A percentile compares a stretch with the other conserved stretches of the same genome.
Evolutionary conservation across 345 rosid genomes (phyloP).

Genomic region (Anastatica hierochuntica): DNA sequence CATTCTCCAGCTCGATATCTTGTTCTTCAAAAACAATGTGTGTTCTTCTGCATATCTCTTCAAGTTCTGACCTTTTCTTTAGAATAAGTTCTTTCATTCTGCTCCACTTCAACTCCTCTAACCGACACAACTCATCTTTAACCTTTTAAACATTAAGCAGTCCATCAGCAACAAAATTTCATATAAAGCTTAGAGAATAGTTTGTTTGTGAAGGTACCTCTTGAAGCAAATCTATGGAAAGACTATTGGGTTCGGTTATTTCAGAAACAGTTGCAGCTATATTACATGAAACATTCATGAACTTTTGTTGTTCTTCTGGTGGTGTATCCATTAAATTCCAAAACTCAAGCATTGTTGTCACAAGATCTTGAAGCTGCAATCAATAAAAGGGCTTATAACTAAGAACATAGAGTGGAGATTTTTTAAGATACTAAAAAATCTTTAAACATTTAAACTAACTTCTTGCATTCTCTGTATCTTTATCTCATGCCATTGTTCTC

Average conservation of each 20-base stretch:
- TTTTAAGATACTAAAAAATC: background rate
- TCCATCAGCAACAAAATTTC: too few relatives aligned
- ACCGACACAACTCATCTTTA: conserved; percentile 63
- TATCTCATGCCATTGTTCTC: conserved; percentile 42
- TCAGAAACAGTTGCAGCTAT: conserved; percentile 92
- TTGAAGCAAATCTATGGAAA: conserved; percentile 58
- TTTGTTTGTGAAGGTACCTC: too few relatives aligned
- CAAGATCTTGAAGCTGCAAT: conserved; percentile 92
- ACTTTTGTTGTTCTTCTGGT: conserved; percentile 76
- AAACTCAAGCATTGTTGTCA: conserved; percentile 70
- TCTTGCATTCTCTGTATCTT: conserved; percentile 79
- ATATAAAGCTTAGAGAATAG: too few relatives aligned
- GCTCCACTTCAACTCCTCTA: conserved; percentile 83
- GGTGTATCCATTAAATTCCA: conserved; percentile 99
- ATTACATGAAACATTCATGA: conserved; percentile 69
- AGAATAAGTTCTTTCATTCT: conserved; percentile 92
- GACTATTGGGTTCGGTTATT: conserved; percentile 75
- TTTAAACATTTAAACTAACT: conserved; percentile 30
- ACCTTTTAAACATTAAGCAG: too few relatives aligned
- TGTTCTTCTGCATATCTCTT: conserved; percentile 80
- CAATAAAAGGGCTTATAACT: background rate
- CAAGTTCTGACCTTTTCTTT: conserved; percentile 75
- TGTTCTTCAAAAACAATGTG: conserved; percentile 60
- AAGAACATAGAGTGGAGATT: background rate
- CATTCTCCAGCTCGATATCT: conserved; percentile 44